A percentile compares a stretch with the other conserved stretches of the same genome.
These are phyloP conservation scores for Saccharomyces kudriavzevii DNA, from an alignment of 805 yeast genomes.

Conservation along the genomic window DNA sequence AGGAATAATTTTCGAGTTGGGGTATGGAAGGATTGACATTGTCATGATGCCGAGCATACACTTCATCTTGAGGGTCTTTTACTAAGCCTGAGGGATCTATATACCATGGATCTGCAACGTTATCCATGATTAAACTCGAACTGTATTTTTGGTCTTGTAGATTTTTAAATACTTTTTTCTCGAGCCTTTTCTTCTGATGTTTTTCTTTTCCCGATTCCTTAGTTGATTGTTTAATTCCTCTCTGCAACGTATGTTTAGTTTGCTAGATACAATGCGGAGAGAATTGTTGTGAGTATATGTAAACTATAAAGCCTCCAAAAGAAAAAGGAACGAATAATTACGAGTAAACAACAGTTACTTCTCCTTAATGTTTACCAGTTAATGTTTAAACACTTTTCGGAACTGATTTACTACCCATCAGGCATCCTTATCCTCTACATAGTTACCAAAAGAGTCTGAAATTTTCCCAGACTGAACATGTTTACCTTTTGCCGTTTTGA, in stretches of 20 bases:
- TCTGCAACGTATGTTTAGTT: background rate
- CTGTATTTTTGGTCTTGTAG: background rate
- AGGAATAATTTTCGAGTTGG: background rate
- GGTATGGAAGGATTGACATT: background rate
- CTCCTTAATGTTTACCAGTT: background rate
- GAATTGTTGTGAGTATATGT: background rate
- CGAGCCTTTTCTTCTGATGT: background rate
- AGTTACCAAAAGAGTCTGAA: background rate
- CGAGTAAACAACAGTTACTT: background rate
- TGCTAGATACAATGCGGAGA: background rate
- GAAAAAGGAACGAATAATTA: background rate
- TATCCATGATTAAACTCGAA: background rate
- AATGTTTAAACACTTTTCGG: background rate
- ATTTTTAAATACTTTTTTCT: background rate
- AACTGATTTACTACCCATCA: background rate
- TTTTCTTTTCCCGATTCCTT: background rate
- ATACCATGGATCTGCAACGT: constrained; percentile 9
- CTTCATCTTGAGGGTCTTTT: background rate
- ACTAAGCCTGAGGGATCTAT: constrained; percentile 13
- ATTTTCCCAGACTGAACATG: background rate
- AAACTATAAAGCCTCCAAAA: background rate
- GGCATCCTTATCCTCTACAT: background rate
- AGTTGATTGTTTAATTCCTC: background rate
- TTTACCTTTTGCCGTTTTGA: background rate
- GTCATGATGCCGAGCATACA: background rate